phyloP scores from a whole-genome alignment of 2,329 filamentous ascomycete species.

The Celoporthe dispersa region DNA sequence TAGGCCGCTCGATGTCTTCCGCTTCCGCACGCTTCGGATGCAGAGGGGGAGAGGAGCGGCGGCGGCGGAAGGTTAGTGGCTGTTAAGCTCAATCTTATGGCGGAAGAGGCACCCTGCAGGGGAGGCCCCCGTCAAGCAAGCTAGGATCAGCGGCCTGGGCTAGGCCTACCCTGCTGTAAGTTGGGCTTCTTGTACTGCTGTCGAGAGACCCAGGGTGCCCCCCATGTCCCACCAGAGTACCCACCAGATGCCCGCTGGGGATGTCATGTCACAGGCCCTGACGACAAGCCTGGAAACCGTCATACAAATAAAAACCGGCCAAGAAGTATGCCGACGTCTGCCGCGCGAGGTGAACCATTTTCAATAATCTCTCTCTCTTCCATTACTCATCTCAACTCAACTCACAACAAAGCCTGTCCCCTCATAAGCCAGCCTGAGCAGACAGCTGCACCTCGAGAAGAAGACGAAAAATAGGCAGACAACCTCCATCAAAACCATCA shows the following conservation, averaged over 20 bases:
- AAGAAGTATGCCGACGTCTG: conserved; percentile 8
- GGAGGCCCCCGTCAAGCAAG: not conserved
- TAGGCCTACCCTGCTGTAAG: not conserved
- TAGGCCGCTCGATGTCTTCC: conserved; percentile 7
- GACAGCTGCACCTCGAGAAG: too few relatives aligned
- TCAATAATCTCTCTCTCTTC: not conserved
- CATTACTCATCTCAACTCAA: not conserved
- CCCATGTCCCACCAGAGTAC: not conserved
- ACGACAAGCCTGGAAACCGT: not conserved
- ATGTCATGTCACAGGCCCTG: not conserved
- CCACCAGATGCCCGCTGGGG: not conserved
- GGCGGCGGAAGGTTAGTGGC: conserved; percentile 24
- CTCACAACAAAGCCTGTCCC: too few relatives aligned
- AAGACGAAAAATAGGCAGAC: not conserved
- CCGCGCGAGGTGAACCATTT: not conserved
- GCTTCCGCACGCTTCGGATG: conserved; percentile 27
- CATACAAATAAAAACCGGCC: not conserved
- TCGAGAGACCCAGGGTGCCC: too few relatives aligned
- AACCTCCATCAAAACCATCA: not conserved
- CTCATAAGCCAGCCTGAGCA: too few relatives aligned
- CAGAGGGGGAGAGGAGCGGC: not conserved
- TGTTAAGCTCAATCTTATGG: not conserved
- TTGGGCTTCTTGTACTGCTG: too few relatives aligned
- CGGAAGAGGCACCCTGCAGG: not conserved
- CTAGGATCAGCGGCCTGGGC: not conserved